A percentile compares a stretch with the other conserved stretches of the same genome.
phyloP scores from a whole-genome alignment of 495 filamentous ascomycete genomes.

The Saxophila tyrrhenica region DNA sequence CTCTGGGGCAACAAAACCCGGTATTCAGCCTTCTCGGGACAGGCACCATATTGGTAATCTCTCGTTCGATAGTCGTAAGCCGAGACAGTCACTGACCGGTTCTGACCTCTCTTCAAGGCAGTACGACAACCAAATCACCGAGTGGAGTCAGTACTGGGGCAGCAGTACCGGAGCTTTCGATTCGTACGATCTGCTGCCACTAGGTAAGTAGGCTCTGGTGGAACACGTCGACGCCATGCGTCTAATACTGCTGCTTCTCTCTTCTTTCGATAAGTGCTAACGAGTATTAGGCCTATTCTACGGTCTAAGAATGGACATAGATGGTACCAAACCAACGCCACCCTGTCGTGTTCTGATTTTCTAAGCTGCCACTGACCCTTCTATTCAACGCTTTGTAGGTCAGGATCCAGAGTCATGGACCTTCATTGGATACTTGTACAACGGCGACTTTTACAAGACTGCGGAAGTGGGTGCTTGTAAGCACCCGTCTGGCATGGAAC shows the following conservation, averaged over 20 bases:
- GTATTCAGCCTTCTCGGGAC: constrained; percentile 22
- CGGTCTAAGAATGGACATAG: constrained; percentile 17
- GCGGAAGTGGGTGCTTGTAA: too few relatives aligned
- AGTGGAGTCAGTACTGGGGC: constrained; percentile 31
- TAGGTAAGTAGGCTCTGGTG: constrained; percentile 27
- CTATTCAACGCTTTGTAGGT: constrained; percentile 39
- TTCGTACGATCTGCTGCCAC: constrained; percentile 32
- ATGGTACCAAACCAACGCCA: not conserved
- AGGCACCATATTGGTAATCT: constrained; percentile 29
- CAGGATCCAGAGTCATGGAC: constrained; percentile 36
- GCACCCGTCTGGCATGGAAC: too few relatives aligned
- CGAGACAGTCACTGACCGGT: not conserved
- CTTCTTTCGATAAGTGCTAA: too few relatives aligned
- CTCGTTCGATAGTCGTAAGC: too few relatives aligned
- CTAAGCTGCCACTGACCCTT: too few relatives aligned
- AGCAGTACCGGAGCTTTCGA: constrained; percentile 28
- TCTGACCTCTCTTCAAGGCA: constrained; percentile 13
- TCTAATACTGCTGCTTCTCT: too few relatives aligned
- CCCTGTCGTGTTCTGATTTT: not conserved
- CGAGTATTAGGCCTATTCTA: not conserved
- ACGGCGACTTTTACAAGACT: constrained; percentile 37
- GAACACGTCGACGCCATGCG: not conserved
- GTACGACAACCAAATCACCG: constrained; percentile 32
- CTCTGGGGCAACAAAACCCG: constrained; percentile 24
- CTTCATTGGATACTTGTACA: constrained; percentile 38